Evolutionary conservation across 192 early-diverging fungal species (phyloP).

Genomic region (Gigaspora rosea): DNA sequence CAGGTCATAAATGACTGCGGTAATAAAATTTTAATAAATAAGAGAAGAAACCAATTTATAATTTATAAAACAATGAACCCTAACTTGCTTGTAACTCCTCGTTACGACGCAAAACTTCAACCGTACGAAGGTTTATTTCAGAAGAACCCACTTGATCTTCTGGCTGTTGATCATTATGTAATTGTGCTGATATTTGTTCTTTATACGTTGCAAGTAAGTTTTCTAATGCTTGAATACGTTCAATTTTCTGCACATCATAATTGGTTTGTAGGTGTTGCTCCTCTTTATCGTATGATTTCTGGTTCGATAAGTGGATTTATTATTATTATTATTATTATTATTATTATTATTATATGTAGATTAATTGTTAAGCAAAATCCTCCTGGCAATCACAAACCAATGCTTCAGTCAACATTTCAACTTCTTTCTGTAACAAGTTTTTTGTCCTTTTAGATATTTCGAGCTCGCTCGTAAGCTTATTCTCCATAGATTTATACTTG

Average conservation of each 20-base stretch:
- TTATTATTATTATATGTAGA: too few relatives aligned
- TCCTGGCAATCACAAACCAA: neutral
- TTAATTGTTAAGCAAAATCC: neutral
- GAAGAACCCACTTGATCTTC: neutral
- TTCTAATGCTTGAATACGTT: constrained; percentile 10
- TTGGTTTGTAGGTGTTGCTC: neutral
- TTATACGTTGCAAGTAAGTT: constrained; percentile 5
- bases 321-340: neutral
- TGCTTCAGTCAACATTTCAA: constrained; percentile 10
- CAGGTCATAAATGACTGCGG: neutral
- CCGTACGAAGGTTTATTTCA: neutral
- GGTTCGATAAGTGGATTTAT: neutral
- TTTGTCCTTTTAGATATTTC: constrained; percentile 20
- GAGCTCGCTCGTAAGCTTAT: neutral
- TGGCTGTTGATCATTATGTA: neutral
- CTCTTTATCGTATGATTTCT: constrained; percentile 2
- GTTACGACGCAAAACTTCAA: neutral
- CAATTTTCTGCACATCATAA: neutral
- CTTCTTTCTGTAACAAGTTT: neutral
- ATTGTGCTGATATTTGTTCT: neutral
- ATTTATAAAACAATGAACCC: neutral
- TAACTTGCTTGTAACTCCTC: neutral
- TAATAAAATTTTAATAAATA: neutral
- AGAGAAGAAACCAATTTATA: neutral
- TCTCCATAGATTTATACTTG: neutral